Percentiles rank a stretch among this genome's conserved stretches.
These are phyloP conservation scores for Pezicula radicicola DNA, from an alignment of 2,329 filamentous ascomycete genomes.

Conservation along the genomic window DNA sequence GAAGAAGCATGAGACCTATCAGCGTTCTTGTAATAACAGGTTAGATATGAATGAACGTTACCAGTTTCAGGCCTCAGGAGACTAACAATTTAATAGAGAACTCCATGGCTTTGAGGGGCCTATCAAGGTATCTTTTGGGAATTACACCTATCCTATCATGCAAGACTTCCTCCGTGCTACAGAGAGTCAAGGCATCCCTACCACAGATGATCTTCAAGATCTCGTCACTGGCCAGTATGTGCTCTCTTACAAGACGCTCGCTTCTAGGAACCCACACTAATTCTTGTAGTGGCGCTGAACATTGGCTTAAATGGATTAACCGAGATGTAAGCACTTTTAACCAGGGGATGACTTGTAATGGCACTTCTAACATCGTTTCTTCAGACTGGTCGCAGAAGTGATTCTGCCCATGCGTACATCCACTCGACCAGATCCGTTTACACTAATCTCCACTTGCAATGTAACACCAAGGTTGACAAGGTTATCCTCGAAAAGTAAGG, in stretches of 20 bases:
- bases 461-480: constrained; percentile 77
- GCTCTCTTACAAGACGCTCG: background rate
- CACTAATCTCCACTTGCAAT: constrained; percentile 67
- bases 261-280: background rate
- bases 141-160: constrained; percentile 71
- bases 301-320: constrained; percentile 87
- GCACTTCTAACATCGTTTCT: background rate
- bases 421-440: constrained; percentile 71
- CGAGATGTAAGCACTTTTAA: constrained; percentile 41
- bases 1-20: constrained; percentile 80
- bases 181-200: constrained; percentile 71
- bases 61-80: background rate
- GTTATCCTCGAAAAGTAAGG: constrained; percentile 62
- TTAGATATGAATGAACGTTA: constrained; percentile 21
- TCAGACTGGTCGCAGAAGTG: constrained; percentile 66
- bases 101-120: constrained; percentile 76
- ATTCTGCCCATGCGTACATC: constrained; percentile 75
- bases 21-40: constrained; percentile 59
- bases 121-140: constrained; percentile 74
- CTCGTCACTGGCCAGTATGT: constrained; percentile 53
- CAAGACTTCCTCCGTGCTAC: constrained; percentile 74
- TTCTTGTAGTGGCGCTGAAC: constrained; percentile 59
- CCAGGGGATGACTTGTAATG: too few species aligned
- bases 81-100: constrained; percentile 38
- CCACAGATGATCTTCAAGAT: constrained; percentile 75